Percentiles rank a stretch among this genome's conserved stretches.
Conservation (phyloP, 805 yeast genomes). For the Kluyveromyces dobzhanskii region DNA sequence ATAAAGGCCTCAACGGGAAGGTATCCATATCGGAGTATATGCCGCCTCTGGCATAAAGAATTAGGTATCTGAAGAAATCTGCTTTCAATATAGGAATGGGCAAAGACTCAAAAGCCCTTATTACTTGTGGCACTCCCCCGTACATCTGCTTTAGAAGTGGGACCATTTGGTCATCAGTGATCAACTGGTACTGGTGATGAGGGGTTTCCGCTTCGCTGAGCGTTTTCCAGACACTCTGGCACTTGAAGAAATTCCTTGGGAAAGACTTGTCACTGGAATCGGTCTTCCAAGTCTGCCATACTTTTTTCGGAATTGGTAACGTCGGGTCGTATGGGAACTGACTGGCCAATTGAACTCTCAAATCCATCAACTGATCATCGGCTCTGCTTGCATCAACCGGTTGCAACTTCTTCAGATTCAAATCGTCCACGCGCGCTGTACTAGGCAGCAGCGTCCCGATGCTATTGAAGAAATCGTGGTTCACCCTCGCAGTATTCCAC, state of each 20-base stretch:
- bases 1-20: slow-evolving; percentile 57
- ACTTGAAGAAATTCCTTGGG: slow-evolving; percentile 42
- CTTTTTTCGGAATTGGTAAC: slow-evolving; percentile 60
- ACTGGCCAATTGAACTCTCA: slow-evolving; percentile 46
- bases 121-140: slow-evolving; percentile 65
- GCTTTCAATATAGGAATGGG: slow-evolving; percentile 83
- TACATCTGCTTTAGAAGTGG: slow-evolving; percentile 50
- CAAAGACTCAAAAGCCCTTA: slow-evolving; percentile 63
- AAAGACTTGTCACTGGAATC: slow-evolving; percentile 34
- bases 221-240: slow-evolving; percentile 51
- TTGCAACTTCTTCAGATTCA: slow-evolving; percentile 15
- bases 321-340: slow-evolving; percentile 68
- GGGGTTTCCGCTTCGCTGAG: slow-evolving; percentile 8
- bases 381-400: slow-evolving; percentile 1
- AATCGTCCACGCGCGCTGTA: slow-evolving; percentile 15
- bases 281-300: slow-evolving; percentile 95
- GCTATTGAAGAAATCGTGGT: slow-evolving; percentile 4
- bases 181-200: slow-evolving; percentile 54
- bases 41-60: slow-evolving; percentile 87
- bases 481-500: slow-evolving; percentile 4
- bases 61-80: slow-evolving; percentile 85
- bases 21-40: slow-evolving; percentile 92
- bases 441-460: slow-evolving; percentile 17
- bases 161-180: slow-evolving; percentile 61
- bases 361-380: slow-evolving; percentile 7